Evolutionary conservation across 305 asterid species (phyloP), one percentile per base, ranked within the genome.

Genomic region (Andrographis paniculata): DNA sequence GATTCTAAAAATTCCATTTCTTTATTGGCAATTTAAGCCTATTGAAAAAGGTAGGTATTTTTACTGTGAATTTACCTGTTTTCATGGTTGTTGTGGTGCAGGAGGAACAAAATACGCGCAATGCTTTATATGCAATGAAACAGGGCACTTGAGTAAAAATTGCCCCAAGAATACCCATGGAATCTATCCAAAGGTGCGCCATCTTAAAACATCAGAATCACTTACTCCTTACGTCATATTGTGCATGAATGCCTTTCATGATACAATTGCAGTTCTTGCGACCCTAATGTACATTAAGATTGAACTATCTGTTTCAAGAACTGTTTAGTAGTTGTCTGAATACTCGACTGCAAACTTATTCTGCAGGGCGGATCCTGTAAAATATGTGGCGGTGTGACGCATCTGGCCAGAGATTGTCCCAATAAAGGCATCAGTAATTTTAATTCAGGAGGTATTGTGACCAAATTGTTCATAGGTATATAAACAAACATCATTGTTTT

Each of bases 331-430:
- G n/a, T n/a, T n/a, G n/a, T n/a, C n/a, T n/a, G n/a, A n/a, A n/a
- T n/a, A n/a, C n/a, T n/a, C n/a, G n/a, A n/a, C n/a, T n/a, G 50
- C 42, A 28, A 20, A 51, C 12, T 36, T 49, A 33, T 21, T 52
- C 45, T 57, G 57, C 56, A 84, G 98, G 98, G 98, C 45, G 98
- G 98, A 47, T 57, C 79, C 70, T 89, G 97, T 69, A 86, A 89
- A 66, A 67, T 85, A 53, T 89, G 97, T 65, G 85, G 87, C 23
- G 94, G 94, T 20, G 63, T 85, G 4, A 82, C 97, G 16, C 95
- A 89, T 71, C 67, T 89, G 54, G 94, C 93, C 16, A 76, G 64
- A 74, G 95, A 89, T 68, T 89, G 95, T 67, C 93, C 93, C 35
- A 68, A 74, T 58, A 89, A 82, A 67, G 21, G 11, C 47, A 54